Evolutionary conservation across 345 rosid species (phyloP), one percentile per base, ranked within the genome.

Genomic region (Bruguiera parviflora): DNA sequence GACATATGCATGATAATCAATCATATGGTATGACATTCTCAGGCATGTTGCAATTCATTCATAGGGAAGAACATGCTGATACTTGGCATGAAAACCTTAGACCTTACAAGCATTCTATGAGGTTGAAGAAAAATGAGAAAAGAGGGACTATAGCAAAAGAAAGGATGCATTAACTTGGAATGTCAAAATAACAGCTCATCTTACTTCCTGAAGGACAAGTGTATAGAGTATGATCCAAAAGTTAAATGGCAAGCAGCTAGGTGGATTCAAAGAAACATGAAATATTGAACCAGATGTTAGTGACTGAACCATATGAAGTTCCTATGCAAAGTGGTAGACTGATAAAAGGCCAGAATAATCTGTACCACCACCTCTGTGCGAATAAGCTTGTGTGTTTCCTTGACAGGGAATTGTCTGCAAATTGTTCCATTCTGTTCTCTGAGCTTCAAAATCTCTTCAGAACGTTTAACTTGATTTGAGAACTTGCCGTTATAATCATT

Each of bases 331-430:
- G 18, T 19, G 3, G 5, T 11, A 13, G 16, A 43, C 18, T 3
- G 5, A 43, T 43, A 43, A 43, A n/a, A 47, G 52, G 13, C 3
- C 25, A 5, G 13, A 58, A 59, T 6, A 15, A 32, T 25, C 37
- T 18, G 49, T 24, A 6, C 18, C 11, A 52, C 27, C 64, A 89
- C 99, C 98, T 92, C 97, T 8, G 94, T 80, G 33, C 97, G 98
- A 74, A 96, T 66, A 70, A 92, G 88, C 73, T 55, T 81, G 70
- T 81, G 73, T 22, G 99, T 90, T 87, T 90, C 97, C 82, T 86
- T 90, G 31, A 92, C 98, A 61, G 98, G 97, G 81, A 74, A 78
- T 60, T 86, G 90, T 87, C 99, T 85, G 85, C 99, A 95, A 80
- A 89, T 80, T 73, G 84, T 63, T 75, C 91, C 98, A 83, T 81